Evolutionary conservation across 2,329 filamentous ascomycete species (phyloP).

Genomic region (Fusarium sp.): DNA sequence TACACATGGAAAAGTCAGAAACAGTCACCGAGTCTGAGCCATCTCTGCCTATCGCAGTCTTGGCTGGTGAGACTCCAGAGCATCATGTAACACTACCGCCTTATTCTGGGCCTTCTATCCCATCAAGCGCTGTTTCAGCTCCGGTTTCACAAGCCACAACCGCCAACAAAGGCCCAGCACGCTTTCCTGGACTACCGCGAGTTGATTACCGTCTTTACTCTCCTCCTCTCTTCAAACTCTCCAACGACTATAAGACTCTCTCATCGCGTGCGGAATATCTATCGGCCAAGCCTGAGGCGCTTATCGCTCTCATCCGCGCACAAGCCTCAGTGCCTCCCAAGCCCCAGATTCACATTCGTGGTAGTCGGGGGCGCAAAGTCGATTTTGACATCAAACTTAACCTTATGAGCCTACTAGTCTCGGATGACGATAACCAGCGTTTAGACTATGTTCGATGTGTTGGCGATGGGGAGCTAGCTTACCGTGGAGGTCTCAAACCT

Average conservation of each 20-base stretch:
- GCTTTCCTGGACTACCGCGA: slow-evolving; percentile 58
- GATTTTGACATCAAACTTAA: slow-evolving; percentile 66
- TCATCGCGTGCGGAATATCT: slow-evolving; percentile 59
- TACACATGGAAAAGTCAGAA: slow-evolving; percentile 1
- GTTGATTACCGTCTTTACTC: slow-evolving; percentile 63
- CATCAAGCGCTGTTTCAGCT: background rate
- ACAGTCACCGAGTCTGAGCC: background rate
- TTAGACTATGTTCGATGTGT: slow-evolving; percentile 66
- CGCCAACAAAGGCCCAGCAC: slow-evolving; percentile 39
- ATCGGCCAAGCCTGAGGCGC: slow-evolving; percentile 55
- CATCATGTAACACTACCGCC: slow-evolving; percentile 29
- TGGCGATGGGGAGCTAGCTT: slow-evolving; percentile 58
- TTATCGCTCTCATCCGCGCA: slow-evolving; percentile 57
- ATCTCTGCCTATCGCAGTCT: background rate
- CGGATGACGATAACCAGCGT: slow-evolving; percentile 54
- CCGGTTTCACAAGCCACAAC: background rate
- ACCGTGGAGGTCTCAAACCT: slow-evolving; percentile 57
- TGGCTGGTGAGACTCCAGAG: background rate
- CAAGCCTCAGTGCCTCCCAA: slow-evolving; percentile 65
- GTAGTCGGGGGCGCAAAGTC: slow-evolving; percentile 53
- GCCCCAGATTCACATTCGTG: slow-evolving; percentile 60
- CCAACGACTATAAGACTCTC: slow-evolving; percentile 58
- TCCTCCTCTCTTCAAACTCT: slow-evolving; percentile 62
- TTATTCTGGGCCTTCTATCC: slow-evolving; percentile 36
- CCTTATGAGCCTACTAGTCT: slow-evolving; percentile 62